Evolutionary conservation across 495 filamentous ascomycete species (phyloP), one percentile per base, ranked within the genome.

Genomic region (Thermothielavioides terrestris): DNA sequence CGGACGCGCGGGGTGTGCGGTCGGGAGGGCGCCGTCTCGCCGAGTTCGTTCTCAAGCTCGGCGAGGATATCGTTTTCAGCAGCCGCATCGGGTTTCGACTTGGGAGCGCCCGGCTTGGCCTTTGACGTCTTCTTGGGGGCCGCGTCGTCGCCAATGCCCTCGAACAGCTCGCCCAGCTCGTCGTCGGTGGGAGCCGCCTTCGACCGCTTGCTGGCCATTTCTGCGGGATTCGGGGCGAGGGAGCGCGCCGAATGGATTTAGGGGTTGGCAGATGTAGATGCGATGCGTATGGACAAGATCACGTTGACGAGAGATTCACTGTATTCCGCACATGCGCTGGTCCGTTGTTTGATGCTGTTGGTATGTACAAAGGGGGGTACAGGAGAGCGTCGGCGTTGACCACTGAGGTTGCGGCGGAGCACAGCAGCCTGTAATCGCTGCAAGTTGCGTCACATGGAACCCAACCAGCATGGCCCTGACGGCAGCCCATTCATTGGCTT

Each of bases 1-100:
- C 82, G 83, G 42, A 86, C 63, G 35, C 87, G 81, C 30, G 92
- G 92, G 1, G 92, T 98, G 52, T 86, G 83, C 4, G 91, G 84
- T 30, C 91, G 81, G 3, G 79, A 75, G 27, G 82, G 77, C 57
- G 85, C 78, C 49, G 80, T 72, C 44, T 82, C 81, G 49, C 66
- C 76, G 44, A 94, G 81, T 55, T 77, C 66, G 50, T 83, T 81
- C 60, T 87, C 86, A 49, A 98, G 79, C 53, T 96, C 89, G 39
- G 88, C 86, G 32, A 98, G 80, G 46, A 87, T 75, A 58, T 95
- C 89, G 44, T 81, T 69, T 53, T 76, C 72, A 38, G 67, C 70
- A 41, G 67, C 62, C 9, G 42, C 51, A 38, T 68, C 63, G 45
- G 70, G 61, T 50, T 77, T 69, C 27, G 76, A 45, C 54, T 76